These are phyloP conservation scores for Phyllosticta ampelicida DNA, from an alignment of 2,329 filamentous ascomycete genomes.

Conservation along the genomic window DNA sequence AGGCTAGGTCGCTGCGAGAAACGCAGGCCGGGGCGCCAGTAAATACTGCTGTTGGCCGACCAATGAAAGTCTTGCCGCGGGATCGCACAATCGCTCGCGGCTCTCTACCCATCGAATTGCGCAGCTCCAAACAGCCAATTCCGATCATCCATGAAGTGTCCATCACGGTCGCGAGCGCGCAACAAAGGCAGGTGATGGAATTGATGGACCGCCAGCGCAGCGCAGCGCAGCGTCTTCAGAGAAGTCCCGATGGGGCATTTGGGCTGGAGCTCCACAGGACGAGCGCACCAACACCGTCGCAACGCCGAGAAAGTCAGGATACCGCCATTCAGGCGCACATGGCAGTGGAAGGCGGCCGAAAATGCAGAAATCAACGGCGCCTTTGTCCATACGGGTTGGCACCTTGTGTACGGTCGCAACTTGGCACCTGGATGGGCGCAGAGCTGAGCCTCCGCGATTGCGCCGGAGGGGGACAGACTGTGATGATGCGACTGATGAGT, in stretches of 20 bases:
- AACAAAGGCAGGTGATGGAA: not conserved
- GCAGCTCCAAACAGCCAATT: not conserved
- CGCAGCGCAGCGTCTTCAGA: constrained; percentile 6
- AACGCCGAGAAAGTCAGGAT: not conserved
- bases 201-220: not conserved
- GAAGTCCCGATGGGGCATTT: constrained; percentile 7
- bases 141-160: not conserved
- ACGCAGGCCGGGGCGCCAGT: constrained; percentile 8
- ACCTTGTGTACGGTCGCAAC: not conserved
- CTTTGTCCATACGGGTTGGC: not conserved
- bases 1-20: constrained; percentile 12
- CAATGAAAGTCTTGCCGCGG: constrained; percentile 10
- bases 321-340: not conserved
- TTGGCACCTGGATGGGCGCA: constrained; percentile 10
- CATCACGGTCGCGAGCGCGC: constrained; percentile 1
- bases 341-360: not conserved
- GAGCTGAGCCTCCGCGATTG: constrained; percentile 10
- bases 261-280: constrained; percentile 8
- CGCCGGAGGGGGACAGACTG: constrained; percentile 8
- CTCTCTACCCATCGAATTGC: constrained; percentile 7
- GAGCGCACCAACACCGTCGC: constrained; percentile 4
- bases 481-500: constrained; percentile 8
- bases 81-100: constrained; percentile 10
- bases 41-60: constrained; percentile 5
- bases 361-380: not conserved